These are phyloP conservation scores for Candida takata DNA, from an alignment of 805 yeast genomes.

Conservation along the genomic window DNA sequence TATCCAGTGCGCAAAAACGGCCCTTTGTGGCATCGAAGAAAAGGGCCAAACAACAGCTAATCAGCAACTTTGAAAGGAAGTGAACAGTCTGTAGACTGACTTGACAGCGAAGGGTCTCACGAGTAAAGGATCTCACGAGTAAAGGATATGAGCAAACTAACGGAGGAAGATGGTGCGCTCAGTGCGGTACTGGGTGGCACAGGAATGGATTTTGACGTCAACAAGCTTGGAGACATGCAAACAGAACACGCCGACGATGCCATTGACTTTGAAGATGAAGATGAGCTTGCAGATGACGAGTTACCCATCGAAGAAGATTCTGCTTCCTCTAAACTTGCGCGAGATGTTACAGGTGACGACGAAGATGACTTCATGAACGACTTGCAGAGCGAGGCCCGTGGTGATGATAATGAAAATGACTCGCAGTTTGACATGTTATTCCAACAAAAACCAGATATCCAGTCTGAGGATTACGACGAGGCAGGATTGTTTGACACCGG, in stretches of 20 bases:
- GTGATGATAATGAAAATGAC: conserved; percentile 4
- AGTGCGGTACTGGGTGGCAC: conserved; percentile 31
- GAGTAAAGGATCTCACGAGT: too few relatives aligned
- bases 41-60: too few relatives aligned
- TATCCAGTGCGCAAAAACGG: too few relatives aligned
- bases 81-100: too few relatives aligned
- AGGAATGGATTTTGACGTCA: conserved; percentile 22
- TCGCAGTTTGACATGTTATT: conserved; percentile 23
- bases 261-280: conserved; percentile 88
- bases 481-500: conserved; percentile 5
- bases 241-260: conserved; percentile 86
- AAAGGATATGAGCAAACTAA: conserved; percentile 9
- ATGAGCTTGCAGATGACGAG: conserved; percentile 90
- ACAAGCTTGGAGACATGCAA: conserved; percentile 18
- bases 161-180: conserved; percentile 33
- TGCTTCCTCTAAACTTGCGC: conserved; percentile 3
- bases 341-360: conserved; percentile 26
- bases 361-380: conserved; percentile 34
- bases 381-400: conserved; percentile 29
- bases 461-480: conserved; percentile 4
- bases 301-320: conserved; percentile 27
- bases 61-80: too few relatives aligned
- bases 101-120: too few relatives aligned
- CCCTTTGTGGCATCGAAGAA: too few relatives aligned
- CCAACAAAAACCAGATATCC: conserved; percentile 6